These are phyloP conservation scores for Diaporthe vaccinii DNA, from an alignment of 2,329 filamentous ascomycete species.

Conservation along the genomic window DNA sequence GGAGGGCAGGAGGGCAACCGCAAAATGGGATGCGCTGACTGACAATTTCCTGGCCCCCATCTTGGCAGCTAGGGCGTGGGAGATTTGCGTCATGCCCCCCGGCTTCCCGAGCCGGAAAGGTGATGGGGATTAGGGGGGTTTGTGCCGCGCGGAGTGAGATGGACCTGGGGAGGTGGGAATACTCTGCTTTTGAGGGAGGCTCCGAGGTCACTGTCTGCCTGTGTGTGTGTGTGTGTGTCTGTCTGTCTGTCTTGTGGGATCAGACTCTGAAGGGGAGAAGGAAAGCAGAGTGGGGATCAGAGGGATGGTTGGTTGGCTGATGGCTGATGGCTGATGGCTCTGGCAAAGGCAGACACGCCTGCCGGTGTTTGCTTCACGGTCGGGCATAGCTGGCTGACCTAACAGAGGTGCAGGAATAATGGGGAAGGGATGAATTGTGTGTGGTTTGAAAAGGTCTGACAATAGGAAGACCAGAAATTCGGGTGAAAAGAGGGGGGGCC, in stretches of 20 bases:
- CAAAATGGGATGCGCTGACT: background rate
- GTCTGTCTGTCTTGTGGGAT: background rate
- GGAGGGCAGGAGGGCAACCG: background rate
- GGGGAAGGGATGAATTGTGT: background rate
- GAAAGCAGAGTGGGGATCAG: background rate
- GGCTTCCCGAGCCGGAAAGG: background rate
- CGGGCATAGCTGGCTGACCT: background rate
- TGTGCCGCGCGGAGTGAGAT: background rate
- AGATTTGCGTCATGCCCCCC: constrained; percentile 30
- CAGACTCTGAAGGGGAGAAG: background rate
- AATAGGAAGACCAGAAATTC: background rate
- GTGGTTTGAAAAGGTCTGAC: background rate
- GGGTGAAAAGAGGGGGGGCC: constrained; percentile 17
- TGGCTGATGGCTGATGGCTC: background rate
- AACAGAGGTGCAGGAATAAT: background rate
- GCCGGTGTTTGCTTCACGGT: background rate
- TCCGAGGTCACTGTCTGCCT: background rate
- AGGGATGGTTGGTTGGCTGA: background rate
- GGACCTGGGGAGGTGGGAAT: background rate
- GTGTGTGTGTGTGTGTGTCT: background rate
- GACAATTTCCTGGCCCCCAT: constrained; percentile 23
- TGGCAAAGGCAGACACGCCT: background rate
- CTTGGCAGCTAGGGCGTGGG: constrained; percentile 27
- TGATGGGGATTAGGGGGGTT: background rate
- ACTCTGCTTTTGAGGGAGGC: background rate